Evolutionary conservation across 2,329 filamentous ascomycete species (phyloP), one percentile per base, ranked within the genome.

Genomic region (Aaosphaeria arxii): DNA sequence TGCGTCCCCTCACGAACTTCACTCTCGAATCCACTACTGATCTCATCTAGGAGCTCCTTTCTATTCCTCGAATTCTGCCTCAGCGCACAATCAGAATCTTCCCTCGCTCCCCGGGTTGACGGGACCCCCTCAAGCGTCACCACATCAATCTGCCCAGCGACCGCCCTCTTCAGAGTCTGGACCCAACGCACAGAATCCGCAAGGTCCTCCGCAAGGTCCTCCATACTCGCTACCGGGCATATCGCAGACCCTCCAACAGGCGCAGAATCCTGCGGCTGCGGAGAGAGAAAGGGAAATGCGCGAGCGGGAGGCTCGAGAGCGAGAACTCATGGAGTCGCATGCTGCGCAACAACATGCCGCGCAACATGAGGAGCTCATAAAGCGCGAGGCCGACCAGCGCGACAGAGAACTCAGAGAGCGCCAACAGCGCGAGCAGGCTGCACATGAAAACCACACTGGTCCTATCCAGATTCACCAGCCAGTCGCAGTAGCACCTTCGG

Each of bases 401-500:
- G 80, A 84, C 55, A 76, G 80, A 42, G 80, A 84, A 50, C 67
- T 84, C 53, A 79, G 84, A 59, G 85, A 88, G 56, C 80, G 85
- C 65, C 85, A 88, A 57, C 77, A 80, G 49, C 74, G 82, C 56
- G 84, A 89, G 55, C 86, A 85, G 58, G 80, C 82, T 44, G 82
- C 88, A 29, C 90, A 94, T 64, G 91, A 96, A 70, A 94, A 87
- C 72, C 91, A 89, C 64, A 86, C 89, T 36, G 89, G 87, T 48
- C 90, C 91, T 3, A 89, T 96, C 46, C 90, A 91, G 46, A 86
- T 97, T 60, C 92, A 97, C 71, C 92, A 97, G 70, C 92, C 92
- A 5, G 91, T 96, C 50, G 92, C 92, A 53, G 74, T 78, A 3
- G 74, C 74, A 84, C 91, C 65, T 78, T 91, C 71, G 77, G 90